Evolutionary conservation across 345 rosid species (phyloP).

Genomic region (Mangifera indica): DNA sequence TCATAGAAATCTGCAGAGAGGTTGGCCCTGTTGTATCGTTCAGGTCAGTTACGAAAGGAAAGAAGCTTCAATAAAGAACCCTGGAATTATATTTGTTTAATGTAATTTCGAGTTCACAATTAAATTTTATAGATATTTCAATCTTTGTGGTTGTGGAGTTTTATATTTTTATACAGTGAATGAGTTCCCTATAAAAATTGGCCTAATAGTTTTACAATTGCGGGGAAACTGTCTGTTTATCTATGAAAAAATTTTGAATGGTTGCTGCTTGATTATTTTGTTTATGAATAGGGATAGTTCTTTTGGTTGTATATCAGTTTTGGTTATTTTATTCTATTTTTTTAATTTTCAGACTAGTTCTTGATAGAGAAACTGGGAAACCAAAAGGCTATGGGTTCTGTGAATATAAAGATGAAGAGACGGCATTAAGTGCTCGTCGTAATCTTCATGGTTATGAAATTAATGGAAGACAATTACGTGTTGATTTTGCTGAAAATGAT

Average conservation of each 20-base stretch:
- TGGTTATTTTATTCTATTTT: constrained; percentile 7
- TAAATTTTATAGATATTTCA: not conserved
- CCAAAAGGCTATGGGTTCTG: constrained; percentile 99
- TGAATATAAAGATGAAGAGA: constrained; percentile 97
- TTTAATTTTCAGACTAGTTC: constrained; percentile 67
- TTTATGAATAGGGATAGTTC: not conserved
- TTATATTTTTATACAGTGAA: too few species aligned
- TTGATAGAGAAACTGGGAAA: constrained; percentile 95
- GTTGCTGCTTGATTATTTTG: not conserved
- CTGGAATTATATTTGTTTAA: not conserved
- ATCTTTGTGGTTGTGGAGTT: not conserved
- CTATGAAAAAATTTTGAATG: not conserved
- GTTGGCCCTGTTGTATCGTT: constrained; percentile 98
- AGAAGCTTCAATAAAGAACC: not conserved
- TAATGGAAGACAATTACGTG: constrained; percentile 93
- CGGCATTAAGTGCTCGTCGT: constrained; percentile 97
- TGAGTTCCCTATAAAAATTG: not conserved
- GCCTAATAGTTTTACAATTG: too few species aligned
- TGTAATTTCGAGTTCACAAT: not conserved
- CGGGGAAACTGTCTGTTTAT: not conserved
- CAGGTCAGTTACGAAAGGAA: constrained; percentile 54
- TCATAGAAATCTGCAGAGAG: constrained; percentile 92
- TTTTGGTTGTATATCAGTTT: constrained; percentile 4
- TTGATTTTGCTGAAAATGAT: constrained; percentile 99
- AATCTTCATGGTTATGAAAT: constrained; percentile 94